These are phyloP conservation scores for Trametes gibbosa DNA, from an alignment of 768 basidiomycete species.

Conservation along the genomic window DNA sequence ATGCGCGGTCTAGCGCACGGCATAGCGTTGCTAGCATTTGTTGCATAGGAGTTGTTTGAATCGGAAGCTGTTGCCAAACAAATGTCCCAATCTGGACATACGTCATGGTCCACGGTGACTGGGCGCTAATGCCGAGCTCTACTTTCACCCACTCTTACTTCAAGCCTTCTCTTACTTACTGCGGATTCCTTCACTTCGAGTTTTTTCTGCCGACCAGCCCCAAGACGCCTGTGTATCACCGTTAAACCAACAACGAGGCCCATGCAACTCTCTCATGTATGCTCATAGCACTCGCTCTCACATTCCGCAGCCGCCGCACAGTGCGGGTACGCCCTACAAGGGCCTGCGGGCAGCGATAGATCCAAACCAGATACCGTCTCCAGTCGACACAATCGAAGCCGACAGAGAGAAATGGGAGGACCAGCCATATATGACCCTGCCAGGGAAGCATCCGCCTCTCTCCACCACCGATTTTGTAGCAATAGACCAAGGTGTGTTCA, in stretches of 20 bases:
- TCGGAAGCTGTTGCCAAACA: slow-evolving; percentile 17
- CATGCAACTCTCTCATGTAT: slow-evolving; percentile 9
- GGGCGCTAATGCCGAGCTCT: neutral
- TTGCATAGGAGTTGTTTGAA: slow-evolving; percentile 13
- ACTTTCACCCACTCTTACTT: neutral
- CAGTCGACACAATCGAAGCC: slow-evolving; percentile 70
- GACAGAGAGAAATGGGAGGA: slow-evolving; percentile 81
- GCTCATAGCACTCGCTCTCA: slow-evolving; percentile 23
- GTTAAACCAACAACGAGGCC: neutral
- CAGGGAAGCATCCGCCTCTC: slow-evolving; percentile 66
- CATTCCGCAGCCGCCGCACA: slow-evolving; percentile 61
- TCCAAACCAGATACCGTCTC: slow-evolving; percentile 88
- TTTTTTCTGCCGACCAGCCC: neutral
- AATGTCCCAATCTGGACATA: slow-evolving; percentile 1
- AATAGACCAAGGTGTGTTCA: slow-evolving; percentile 78
- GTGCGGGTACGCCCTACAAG: slow-evolving; percentile 49
- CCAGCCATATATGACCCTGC: slow-evolving; percentile 63
- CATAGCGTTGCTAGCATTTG: too few relatives aligned
- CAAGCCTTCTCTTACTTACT: too few relatives aligned
- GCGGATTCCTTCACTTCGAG: neutral
- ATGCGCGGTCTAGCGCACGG: too few relatives aligned
- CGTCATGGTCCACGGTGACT: neutral
- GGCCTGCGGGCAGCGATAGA: slow-evolving; percentile 78
- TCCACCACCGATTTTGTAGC: slow-evolving; percentile 85
- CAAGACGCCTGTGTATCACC: neutral